Evolutionary conservation across 306 rosid genomes (phyloP), one percentile per base, ranked within the genome.

Genomic region (Glycine tomentella): DNA sequence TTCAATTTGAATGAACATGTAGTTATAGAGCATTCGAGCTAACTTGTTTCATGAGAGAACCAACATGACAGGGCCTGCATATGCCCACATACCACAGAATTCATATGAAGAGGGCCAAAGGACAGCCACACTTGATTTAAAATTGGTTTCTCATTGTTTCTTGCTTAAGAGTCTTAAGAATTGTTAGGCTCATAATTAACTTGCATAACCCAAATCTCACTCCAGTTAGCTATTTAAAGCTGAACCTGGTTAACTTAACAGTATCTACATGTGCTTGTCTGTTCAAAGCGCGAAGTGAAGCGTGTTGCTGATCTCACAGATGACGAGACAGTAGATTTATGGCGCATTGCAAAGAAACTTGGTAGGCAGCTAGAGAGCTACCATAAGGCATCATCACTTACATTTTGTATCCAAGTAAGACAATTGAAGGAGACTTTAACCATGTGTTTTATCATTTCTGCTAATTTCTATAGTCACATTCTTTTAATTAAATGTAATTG

Each of bases 251-350:
- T 84, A 83, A 81, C 97, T 95, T 95, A 83, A 92, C 94, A 49
- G 16, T 69, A 84, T 73, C 63, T 75, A 92, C 97, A 95, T 72
- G 98, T 95, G 79, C 97, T 95, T 33, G 72, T 95, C 59, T 88
- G 92, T 85, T 95, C 99, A 15, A 93, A 90, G 91, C 98, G 96
- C 13, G 93, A 93, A 86, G 97, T 86, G 82, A 91, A 91, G 74
- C 99, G 97, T 48, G 90, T 95, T 67, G 84, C 82, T 9, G 99
- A 95, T 88, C 96, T 95, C 81, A 85, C 93, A 31, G 82, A 67
- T 56, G 92, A 93, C 9, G 98, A 95, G 86, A 90, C 75, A 48
- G 74, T 76, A 62, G 97, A 95, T 74, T 74, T 95, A 76, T 95
- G 99, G 99, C 51, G 80, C 61, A 81, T 97, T 13, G 97, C 98